Conservation (phyloP, 106 monocot species). For the Iris macrosiphon region DNA sequence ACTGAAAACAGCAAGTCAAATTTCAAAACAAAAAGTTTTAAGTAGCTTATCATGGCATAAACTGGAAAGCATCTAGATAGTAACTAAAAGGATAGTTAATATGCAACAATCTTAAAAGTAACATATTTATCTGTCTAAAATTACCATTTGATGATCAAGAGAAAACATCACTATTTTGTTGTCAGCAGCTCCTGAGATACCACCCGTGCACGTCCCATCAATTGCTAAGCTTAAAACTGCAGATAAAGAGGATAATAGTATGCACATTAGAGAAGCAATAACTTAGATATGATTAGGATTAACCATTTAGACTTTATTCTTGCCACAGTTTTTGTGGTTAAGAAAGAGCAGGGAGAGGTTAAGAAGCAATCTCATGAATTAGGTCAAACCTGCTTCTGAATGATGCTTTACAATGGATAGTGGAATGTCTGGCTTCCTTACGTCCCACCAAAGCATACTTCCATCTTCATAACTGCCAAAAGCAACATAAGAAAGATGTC, state of each 20-base stretch:
- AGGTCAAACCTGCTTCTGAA: conserved; percentile 71
- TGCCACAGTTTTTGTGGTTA: background rate
- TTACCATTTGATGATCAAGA: conserved; percentile 54
- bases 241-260: background rate
- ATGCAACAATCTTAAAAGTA: no score
- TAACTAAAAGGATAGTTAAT: no score
- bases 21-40: no score
- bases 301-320: background rate
- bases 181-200: conserved; percentile 79
- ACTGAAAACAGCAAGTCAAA: no score
- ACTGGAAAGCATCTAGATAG: no score
- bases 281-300: background rate
- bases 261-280: background rate
- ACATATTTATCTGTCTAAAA: background rate
- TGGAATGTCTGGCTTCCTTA: conserved; percentile 55
- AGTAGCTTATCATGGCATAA: no score
- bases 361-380: background rate
- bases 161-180: conserved; percentile 63
- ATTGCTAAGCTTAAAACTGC: conserved; percentile 72
- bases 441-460: conserved; percentile 97
- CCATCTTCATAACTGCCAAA: conserved; percentile 91
- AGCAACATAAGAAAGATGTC: no score
- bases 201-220: conserved; percentile 67
- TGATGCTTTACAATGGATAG: conserved; percentile 64
- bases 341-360: background rate